Conservation (phyloP, 2,329 filamentous ascomycete species). For the Fusarium gaditjirri region DNA sequence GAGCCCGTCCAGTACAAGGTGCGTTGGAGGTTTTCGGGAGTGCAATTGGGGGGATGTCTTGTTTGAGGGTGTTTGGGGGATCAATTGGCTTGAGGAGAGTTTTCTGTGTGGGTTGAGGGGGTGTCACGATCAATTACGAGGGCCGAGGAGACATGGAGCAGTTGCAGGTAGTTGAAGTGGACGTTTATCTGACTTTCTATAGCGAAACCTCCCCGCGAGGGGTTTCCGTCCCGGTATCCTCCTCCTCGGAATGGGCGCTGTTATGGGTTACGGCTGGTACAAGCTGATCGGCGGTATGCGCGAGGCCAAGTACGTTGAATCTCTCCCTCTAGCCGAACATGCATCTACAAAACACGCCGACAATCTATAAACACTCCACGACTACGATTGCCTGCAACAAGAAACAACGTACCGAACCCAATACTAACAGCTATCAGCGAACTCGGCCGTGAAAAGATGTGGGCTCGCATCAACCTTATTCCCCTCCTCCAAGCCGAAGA, state of each 20-base stretch:
- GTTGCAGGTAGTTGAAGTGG: neutral
- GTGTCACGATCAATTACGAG: neutral
- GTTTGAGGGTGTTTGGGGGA: neutral
- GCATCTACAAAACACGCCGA: neutral
- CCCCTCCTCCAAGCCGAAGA: conserved; percentile 95
- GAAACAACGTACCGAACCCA: neutral
- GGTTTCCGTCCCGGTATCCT: conserved; percentile 88
- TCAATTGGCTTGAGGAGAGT: neutral
- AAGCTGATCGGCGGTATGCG: conserved; percentile 83
- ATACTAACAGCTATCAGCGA: conserved; percentile 67
- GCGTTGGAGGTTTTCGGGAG: conserved; percentile 47
- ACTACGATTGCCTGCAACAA: neutral
- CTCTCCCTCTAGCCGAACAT: neutral
- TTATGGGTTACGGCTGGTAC: conserved; percentile 94
- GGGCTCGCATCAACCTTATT: conserved; percentile 94
- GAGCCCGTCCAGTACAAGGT: conserved; percentile 97
- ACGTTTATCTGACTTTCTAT: conserved; percentile 29
- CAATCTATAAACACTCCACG: neutral
- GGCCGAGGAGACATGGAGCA: neutral
- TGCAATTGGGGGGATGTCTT: neutral
- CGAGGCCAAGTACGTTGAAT: conserved; percentile 82
- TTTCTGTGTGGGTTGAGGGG: neutral
- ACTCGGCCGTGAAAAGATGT: conserved; percentile 96
- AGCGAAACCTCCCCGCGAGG: conserved; percentile 92
- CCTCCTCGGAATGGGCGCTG: conserved; percentile 77